Percentiles rank a stretch among this genome's conserved stretches.
These are phyloP conservation scores for Moesziomyces aphidis DNA, from an alignment of 1,284 basidiomycete species.

Conservation along the genomic window DNA sequence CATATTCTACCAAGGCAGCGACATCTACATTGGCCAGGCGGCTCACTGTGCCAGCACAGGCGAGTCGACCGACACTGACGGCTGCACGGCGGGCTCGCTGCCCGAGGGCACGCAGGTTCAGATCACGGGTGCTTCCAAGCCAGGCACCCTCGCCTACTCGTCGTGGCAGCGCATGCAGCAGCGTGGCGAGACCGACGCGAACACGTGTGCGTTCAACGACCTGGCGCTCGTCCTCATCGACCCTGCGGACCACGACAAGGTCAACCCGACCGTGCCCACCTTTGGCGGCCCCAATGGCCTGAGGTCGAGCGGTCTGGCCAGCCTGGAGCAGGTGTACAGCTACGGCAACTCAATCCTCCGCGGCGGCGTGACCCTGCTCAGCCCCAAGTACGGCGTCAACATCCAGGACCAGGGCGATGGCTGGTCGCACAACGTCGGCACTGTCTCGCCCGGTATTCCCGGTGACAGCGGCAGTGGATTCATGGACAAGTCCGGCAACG, in stretches of 20 bases:
- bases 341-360: slow-evolving; percentile 57
- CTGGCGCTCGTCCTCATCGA: slow-evolving; percentile 49
- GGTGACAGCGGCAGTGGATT: slow-evolving; percentile 52
- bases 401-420: slow-evolving; percentile 43
- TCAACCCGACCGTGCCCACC: slow-evolving; percentile 52
- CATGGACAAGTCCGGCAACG: slow-evolving; percentile 43
- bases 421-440: slow-evolving; percentile 49
- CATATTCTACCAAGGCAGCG: slow-evolving; percentile 42
- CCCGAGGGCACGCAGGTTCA: slow-evolving; percentile 48
- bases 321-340: slow-evolving; percentile 44
- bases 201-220: slow-evolving; percentile 53
- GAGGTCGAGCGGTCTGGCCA: slow-evolving; percentile 22
- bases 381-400: slow-evolving; percentile 53
- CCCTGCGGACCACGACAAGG: slow-evolving; percentile 49
- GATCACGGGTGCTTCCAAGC: slow-evolving; percentile 49
- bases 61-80: slow-evolving; percentile 39
- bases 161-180: slow-evolving; percentile 54
- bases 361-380: slow-evolving; percentile 43
- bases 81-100: slow-evolving; percentile 41
- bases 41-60: slow-evolving; percentile 52
- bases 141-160: slow-evolving; percentile 44
- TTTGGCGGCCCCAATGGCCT: slow-evolving; percentile 53
- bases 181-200: slow-evolving; percentile 42
- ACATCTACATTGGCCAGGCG: slow-evolving; percentile 53
- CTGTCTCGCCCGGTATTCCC: slow-evolving; percentile 48